Percentiles rank a stretch among this genome's conserved stretches.
phyloP scores from a whole-genome alignment of 2,329 filamentous ascomycete species.

The Rugonectria rugulosa region DNA sequence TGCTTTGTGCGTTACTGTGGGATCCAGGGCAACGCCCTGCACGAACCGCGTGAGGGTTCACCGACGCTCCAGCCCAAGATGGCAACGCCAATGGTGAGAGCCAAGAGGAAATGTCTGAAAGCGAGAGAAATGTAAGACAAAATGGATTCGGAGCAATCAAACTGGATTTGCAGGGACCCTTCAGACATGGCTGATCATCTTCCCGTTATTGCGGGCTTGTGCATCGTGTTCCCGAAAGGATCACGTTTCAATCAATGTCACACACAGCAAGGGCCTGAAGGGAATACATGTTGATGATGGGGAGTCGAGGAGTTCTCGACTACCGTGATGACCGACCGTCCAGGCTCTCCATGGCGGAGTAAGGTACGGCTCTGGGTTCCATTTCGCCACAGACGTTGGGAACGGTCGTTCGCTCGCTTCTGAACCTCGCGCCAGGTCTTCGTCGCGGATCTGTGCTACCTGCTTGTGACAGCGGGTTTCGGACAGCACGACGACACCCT shows the following conservation, averaged over 20 bases:
- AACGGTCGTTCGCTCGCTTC: conserved; percentile 10
- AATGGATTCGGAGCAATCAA: conserved; percentile 11
- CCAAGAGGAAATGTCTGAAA: conserved; percentile 1
- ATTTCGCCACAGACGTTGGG: conserved; percentile 11
- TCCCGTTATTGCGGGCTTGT: neutral
- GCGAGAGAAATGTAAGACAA: conserved; percentile 15
- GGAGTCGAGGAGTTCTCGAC: too few relatives aligned
- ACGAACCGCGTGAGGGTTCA: too few relatives aligned
- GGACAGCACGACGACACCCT: conserved; percentile 5
- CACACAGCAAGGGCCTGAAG: neutral
- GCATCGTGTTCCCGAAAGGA: neutral
- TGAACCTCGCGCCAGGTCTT: conserved; percentile 7
- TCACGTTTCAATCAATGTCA: conserved; percentile 9
- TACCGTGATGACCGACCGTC: neutral
- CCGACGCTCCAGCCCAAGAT: too few relatives aligned
- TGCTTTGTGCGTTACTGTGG: too few relatives aligned
- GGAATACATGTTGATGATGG: conserved; percentile 1
- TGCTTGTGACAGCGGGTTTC: conserved; percentile 11
- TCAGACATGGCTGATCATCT: conserved; percentile 10
- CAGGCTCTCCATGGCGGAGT: neutral
- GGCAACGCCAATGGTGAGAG: neutral
- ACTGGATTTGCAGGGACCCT: conserved; percentile 2
- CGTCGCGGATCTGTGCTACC: conserved; percentile 9
- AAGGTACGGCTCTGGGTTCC: conserved; percentile 11
- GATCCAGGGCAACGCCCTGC: too few relatives aligned